Conservation (phyloP, 2,329 filamentous ascomycete species). For the Colletotrichum theobromicola region DNA sequence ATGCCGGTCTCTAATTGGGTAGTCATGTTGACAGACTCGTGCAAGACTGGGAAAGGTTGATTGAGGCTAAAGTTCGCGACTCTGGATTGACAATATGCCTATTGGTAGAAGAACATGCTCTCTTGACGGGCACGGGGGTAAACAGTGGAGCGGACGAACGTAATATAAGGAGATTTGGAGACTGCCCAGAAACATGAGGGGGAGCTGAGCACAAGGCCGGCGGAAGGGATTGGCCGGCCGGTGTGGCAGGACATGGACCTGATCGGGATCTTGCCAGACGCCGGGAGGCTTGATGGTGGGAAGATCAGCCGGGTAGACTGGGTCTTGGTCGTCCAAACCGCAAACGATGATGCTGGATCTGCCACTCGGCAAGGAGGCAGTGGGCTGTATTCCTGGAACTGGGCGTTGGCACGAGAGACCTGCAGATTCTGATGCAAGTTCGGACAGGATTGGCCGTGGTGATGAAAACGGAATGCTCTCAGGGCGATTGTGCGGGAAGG, state of each 20-base stretch:
- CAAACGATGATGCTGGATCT: neutral
- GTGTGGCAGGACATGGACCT: neutral
- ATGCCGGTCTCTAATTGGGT: conserved; percentile 1
- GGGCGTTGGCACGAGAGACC: neutral
- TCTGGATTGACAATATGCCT: neutral
- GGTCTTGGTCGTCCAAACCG: neutral
- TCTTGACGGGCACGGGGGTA: neutral
- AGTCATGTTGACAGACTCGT: neutral
- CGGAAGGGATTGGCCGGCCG: neutral
- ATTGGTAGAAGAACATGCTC: neutral
- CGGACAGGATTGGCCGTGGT: neutral
- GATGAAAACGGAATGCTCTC: conserved; percentile 4
- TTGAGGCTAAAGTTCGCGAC: neutral
- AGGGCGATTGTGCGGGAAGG: neutral
- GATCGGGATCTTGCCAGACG: conserved; percentile 11
- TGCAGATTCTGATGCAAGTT: neutral
- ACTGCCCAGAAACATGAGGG: neutral
- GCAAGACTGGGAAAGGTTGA: neutral
- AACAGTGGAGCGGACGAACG: conserved; percentile 1
- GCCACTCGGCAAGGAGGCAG: neutral
- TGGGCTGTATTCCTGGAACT: neutral
- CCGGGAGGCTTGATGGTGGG: neutral
- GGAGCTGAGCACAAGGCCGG: neutral
- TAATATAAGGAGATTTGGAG: neutral
- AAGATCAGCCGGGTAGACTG: neutral